These are phyloP conservation scores for Nematocida sp. DNA, from an alignment of 371 early-diverging fungal species.

Conservation along the genomic window DNA sequence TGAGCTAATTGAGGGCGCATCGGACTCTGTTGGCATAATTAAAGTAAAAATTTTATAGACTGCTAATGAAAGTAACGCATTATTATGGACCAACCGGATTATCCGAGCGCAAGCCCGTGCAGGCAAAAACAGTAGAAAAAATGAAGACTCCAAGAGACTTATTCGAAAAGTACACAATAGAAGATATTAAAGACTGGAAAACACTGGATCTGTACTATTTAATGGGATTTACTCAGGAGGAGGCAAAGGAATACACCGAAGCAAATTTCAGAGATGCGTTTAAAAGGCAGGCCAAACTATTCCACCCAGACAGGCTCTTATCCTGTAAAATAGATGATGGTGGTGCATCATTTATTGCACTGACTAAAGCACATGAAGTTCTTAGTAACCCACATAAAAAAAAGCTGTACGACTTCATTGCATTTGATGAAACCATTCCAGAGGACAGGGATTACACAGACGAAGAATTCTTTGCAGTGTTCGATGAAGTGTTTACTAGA, in stretches of 20 bases:
- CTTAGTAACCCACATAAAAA: slow-evolving; percentile 83
- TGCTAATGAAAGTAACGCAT: slow-evolving; percentile 39
- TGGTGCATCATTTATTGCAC: slow-evolving; percentile 61
- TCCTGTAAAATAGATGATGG: slow-evolving; percentile 44
- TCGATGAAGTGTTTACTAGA: slow-evolving; percentile 80
- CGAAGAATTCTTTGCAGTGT: slow-evolving; percentile 82
- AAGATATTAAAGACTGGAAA: slow-evolving; percentile 62
- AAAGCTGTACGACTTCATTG: slow-evolving; percentile 90
- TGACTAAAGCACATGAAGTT: slow-evolving; percentile 77
- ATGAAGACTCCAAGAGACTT: slow-evolving; percentile 55
- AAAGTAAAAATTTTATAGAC: slow-evolving; percentile 49
- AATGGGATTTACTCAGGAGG: slow-evolving; percentile 61
- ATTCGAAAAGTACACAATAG: slow-evolving; percentile 62
- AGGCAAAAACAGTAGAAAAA: slow-evolving; percentile 12
- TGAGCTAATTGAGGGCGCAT: slow-evolving; percentile 10
- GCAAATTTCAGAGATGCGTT: slow-evolving; percentile 50
- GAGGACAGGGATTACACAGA: slow-evolving; percentile 73
- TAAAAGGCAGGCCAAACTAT: slow-evolving; percentile 58
- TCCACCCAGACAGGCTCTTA: slow-evolving; percentile 64
- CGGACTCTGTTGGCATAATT: slow-evolving; percentile 29
- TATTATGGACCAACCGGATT: slow-evolving; percentile 40
- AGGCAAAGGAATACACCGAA: slow-evolving; percentile 50
- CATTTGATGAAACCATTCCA: slow-evolving; percentile 74
- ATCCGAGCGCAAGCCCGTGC: slow-evolving; percentile 3
- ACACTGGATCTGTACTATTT: slow-evolving; percentile 68